Evolutionary conservation across 306 rosid species (phyloP).

Genomic region (Benincasa hispida): DNA sequence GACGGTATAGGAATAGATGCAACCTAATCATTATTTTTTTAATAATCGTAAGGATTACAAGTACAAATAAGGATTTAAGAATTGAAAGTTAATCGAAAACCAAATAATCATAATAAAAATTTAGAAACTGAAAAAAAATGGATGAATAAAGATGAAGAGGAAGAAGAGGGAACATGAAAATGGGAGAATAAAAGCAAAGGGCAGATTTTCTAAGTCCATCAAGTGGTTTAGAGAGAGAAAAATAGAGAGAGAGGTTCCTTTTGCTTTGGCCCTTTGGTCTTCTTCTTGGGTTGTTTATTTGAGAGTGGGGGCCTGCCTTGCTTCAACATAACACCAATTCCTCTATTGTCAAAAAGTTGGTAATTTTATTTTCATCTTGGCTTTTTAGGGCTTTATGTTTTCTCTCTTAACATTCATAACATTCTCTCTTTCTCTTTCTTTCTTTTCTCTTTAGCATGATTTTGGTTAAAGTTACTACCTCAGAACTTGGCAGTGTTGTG

Average conservation of each 20-base stretch:
- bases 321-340: slow-evolving; percentile 69
- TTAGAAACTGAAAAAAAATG: too few relatives aligned
- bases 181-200: slow-evolving; percentile 2
- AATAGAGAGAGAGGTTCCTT: slow-evolving; percentile 2
- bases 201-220: slow-evolving; percentile 7
- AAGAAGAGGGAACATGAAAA: background rate
- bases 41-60: too few relatives aligned
- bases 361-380: slow-evolving; percentile 3
- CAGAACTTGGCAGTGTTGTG: background rate
- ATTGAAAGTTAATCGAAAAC: too few relatives aligned
- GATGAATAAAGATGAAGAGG: background rate
- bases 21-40: too few relatives aligned
- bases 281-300: background rate
- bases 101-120: too few relatives aligned
- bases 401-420: background rate
- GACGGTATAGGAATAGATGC: too few relatives aligned
- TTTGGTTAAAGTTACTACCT: slow-evolving; percentile 21
- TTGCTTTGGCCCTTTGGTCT: slow-evolving; percentile 22
- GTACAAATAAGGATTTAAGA: too few relatives aligned
- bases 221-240: background rate
- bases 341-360: slow-evolving; percentile 11
- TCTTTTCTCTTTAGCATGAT: background rate
- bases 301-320: slow-evolving; percentile 46
- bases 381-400: slow-evolving; percentile 1
- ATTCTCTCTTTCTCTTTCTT: background rate